Percentiles rank a stretch among this genome's conserved stretches.
These are phyloP conservation scores for Fusarium floridanum DNA, from an alignment of 2,329 filamentous ascomycete species.

Conservation along the genomic window DNA sequence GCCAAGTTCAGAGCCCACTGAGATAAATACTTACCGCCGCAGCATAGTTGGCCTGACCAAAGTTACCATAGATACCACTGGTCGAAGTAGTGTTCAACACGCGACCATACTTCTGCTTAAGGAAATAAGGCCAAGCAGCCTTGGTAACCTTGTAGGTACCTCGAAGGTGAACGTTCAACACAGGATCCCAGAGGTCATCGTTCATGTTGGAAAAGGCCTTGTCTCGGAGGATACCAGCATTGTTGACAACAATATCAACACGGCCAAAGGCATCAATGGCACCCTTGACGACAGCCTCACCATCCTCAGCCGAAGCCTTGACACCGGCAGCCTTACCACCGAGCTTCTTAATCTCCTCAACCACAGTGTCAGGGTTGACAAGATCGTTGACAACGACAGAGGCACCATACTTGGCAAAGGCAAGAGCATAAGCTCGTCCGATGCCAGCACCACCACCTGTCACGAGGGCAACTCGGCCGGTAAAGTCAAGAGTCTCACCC, in stretches of 20 bases:
- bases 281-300: conserved; percentile 89
- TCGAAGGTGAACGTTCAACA: conserved; percentile 91
- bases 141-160: conserved; percentile 98
- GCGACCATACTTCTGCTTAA: conserved; percentile 98
- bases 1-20: conserved; percentile 1
- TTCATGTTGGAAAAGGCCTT: conserved; percentile 99
- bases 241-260: conserved; percentile 96
- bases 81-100: conserved; percentile 97
- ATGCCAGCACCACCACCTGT: conserved; percentile 93
- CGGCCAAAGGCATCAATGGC: conserved; percentile 95
- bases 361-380: conserved; percentile 89
- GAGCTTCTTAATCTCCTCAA: conserved; percentile 89
- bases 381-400: conserved; percentile 95
- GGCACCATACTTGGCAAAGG: conserved; percentile 87
- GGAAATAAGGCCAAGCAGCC: conserved; percentile 96
- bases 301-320: conserved; percentile 94
- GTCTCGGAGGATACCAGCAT: conserved; percentile 96
- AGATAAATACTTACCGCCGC: conserved; percentile 74
- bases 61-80: conserved; percentile 98
- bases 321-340: conserved; percentile 93
- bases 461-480: conserved; percentile 85
- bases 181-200: conserved; percentile 91
- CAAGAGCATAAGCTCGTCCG: conserved; percentile 89
- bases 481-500: conserved; percentile 83
- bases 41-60: conserved; percentile 97